Evolutionary conservation across 371 early-diverging fungal species (phyloP).

Genomic region (Catenaria anguillulae): DNA sequence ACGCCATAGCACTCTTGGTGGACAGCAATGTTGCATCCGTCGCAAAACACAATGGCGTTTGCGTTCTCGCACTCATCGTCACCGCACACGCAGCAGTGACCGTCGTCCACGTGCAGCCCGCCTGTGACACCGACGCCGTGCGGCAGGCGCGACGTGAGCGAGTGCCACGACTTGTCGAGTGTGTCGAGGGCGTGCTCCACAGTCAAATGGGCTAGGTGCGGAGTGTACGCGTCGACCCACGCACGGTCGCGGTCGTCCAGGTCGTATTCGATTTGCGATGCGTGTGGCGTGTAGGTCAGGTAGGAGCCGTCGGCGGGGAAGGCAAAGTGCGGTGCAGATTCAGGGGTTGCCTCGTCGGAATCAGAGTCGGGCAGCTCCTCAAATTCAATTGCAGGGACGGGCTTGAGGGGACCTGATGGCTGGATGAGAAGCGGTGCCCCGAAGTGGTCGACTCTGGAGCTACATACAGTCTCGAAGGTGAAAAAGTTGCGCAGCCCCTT

Average conservation of each 20-base stretch:
- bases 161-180: slow-evolving; percentile 94
- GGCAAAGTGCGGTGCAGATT: background rate
- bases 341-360: background rate
- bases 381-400: background rate
- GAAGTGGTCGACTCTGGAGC: background rate
- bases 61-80: slow-evolving; percentile 91
- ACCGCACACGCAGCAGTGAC: slow-evolving; percentile 69
- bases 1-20: slow-evolving; percentile 99
- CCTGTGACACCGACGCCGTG: background rate
- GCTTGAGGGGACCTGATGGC: background rate
- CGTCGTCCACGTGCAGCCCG: background rate
- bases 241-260: slow-evolving; percentile 57
- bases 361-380: background rate
- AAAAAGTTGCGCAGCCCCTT: too few species aligned
- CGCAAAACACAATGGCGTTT: slow-evolving; percentile 98
- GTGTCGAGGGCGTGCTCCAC: slow-evolving; percentile 85
- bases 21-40: slow-evolving; percentile 96
- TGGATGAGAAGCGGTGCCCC: background rate
- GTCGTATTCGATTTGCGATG: slow-evolving; percentile 67
- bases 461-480: too few species aligned
- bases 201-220: slow-evolving; percentile 17
- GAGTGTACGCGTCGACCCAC: slow-evolving; percentile 41
- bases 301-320: slow-evolving; percentile 55
- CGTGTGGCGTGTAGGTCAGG: slow-evolving; percentile 53
- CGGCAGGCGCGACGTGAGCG: slow-evolving; percentile 35